Conservation (phyloP, 1,284 basidiomycete species). For the Acaromyces ingoldii region DNA sequence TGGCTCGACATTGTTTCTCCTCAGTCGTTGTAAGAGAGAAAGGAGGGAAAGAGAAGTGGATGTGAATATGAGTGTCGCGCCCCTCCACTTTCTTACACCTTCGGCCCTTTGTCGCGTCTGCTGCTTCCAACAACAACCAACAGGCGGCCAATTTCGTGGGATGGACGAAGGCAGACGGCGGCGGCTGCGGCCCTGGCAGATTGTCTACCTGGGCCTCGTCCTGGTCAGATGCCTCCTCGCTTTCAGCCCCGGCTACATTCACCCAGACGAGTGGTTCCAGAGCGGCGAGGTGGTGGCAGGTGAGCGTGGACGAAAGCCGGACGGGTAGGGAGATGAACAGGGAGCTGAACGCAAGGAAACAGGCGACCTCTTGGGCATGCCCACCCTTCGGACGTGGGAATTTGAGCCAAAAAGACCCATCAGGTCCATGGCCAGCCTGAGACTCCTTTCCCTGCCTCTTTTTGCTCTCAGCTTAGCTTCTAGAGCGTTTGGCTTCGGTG, state of each 20-base stretch:
- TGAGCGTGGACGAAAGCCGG: constrained; percentile 13
- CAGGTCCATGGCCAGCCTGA: constrained; percentile 28
- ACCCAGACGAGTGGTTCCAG: constrained; percentile 53
- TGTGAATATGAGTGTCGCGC: too few species aligned
- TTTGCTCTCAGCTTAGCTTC: background rate
- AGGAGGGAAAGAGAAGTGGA: too few species aligned
- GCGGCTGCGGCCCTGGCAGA: too few species aligned
- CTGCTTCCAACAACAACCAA: too few species aligned
- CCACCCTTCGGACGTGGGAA: constrained; percentile 25
- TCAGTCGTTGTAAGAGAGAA: too few species aligned
- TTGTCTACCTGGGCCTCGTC: background rate
- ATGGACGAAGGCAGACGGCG: too few species aligned
- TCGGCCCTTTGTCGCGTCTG: too few species aligned
- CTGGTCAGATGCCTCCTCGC: background rate
- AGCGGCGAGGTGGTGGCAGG: constrained; percentile 39
- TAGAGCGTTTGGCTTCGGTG: background rate
- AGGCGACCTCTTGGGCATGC: constrained; percentile 9
- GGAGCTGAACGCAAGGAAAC: too few species aligned
- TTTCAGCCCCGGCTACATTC: constrained; percentile 30
- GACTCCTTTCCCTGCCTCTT: background rate
- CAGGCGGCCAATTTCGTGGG: too few species aligned
- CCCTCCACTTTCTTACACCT: too few species aligned
- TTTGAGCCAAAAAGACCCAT: constrained; percentile 21
- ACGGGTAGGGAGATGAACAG: too few species aligned
- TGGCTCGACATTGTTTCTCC: too few species aligned